These are phyloP conservation scores for Hemileccinum impolitum DNA, from an alignment of 768 basidiomycete genomes.

Conservation along the genomic window DNA sequence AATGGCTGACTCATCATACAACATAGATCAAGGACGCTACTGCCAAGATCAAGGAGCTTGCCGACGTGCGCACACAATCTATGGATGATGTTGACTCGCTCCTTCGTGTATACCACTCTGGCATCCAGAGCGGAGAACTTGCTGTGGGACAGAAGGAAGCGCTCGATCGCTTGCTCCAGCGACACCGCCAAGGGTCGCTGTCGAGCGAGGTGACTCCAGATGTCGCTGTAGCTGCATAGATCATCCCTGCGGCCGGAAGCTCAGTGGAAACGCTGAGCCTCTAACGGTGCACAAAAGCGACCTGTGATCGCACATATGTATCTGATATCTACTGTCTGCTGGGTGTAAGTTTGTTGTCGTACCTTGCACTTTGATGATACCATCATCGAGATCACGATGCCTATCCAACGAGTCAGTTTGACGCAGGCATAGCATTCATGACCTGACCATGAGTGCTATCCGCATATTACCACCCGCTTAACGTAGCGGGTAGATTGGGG, in stretches of 20 bases:
- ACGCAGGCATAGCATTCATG: too few relatives aligned
- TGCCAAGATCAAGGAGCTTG: slow-evolving; percentile 98
- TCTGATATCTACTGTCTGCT: slow-evolving; percentile 3
- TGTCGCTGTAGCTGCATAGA: slow-evolving; percentile 10
- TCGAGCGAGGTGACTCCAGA: slow-evolving; percentile 1
- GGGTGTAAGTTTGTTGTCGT: too few relatives aligned
- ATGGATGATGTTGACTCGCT: slow-evolving; percentile 99
- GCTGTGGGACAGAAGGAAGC: slow-evolving; percentile 92
- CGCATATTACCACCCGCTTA: too few relatives aligned
- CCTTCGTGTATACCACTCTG: slow-evolving; percentile 92
- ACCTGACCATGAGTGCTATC: too few relatives aligned
- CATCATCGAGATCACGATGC: too few relatives aligned
- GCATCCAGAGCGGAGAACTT: slow-evolving; percentile 88
- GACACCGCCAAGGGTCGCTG: slow-evolving; percentile 52
- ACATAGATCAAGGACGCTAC: slow-evolving; percentile 93
- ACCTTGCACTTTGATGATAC: too few relatives aligned
- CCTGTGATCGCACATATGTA: slow-evolving; percentile 14
- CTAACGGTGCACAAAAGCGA: slow-evolving; percentile 17
- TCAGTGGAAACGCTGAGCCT: too few relatives aligned
- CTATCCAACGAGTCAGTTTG: too few relatives aligned
- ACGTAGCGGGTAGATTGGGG: too few relatives aligned
- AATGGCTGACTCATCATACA: slow-evolving; percentile 3
- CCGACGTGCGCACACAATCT: slow-evolving; percentile 95
- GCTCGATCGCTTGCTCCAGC: slow-evolving; percentile 79
- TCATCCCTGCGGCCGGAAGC: too few relatives aligned